Conservation (phyloP, 176 grass and related monocot genomes). For the Oryza longistaminata region DNA sequence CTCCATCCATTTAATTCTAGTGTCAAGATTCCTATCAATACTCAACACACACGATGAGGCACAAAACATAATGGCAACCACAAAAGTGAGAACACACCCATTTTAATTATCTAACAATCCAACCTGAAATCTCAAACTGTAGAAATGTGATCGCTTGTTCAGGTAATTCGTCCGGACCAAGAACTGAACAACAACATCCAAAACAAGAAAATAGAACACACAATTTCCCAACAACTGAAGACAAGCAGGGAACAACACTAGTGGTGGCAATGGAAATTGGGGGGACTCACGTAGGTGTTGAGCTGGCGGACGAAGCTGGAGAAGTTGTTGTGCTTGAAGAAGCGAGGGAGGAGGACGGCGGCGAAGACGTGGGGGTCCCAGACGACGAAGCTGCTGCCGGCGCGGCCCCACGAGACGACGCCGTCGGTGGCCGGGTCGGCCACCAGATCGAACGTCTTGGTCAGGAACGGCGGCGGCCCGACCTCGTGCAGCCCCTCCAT, state of each 20-base stretch:
- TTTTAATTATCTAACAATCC: not conserved
- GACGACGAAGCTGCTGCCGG: constrained; percentile 74
- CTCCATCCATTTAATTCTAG: not conserved
- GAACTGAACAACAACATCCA: not conserved
- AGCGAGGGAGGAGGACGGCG: constrained; percentile 60
- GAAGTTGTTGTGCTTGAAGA: constrained; percentile 99
- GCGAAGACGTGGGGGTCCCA: constrained; percentile 77
- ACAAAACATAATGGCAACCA: not conserved
- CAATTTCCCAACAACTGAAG: not conserved
- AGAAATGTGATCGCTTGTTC: not conserved
- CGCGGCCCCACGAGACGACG: constrained; percentile 64
- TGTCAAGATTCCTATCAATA: not conserved
- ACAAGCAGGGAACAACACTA: not conserved
- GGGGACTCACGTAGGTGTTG: constrained; percentile 70
- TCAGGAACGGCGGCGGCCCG: constrained; percentile 75
- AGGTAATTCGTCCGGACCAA: not conserved
- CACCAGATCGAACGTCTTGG: constrained; percentile 83
- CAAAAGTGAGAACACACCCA: not conserved
- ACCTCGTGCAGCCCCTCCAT: constrained; percentile 65
- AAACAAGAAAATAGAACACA: constrained; percentile 22
- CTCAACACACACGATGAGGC: not conserved
- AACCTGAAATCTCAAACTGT: not conserved
- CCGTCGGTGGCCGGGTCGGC: constrained; percentile 59
- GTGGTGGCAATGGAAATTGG: not conserved
- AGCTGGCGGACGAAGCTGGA: constrained; percentile 91